Percentiles rank a stretch among this genome's conserved stretches.
These are phyloP conservation scores for Auricularia cornea DNA, from an alignment of 768 basidiomycete genomes.

Conservation along the genomic window DNA sequence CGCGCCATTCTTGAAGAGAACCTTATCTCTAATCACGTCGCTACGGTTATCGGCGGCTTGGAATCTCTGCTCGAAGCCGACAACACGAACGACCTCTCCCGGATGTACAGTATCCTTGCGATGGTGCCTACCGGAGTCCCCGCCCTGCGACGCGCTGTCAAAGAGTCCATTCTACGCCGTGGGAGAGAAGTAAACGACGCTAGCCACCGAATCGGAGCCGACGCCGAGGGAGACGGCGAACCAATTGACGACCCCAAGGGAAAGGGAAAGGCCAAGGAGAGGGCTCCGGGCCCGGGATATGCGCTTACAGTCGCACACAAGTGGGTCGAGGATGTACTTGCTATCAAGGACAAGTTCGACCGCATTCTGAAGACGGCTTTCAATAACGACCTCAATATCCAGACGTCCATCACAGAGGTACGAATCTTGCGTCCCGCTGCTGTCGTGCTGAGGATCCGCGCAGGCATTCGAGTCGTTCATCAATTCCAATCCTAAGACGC, in stretches of 20 bases:
- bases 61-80: constrained; percentile 80
- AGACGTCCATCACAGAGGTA: constrained; percentile 81
- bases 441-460: not conserved
- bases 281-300: constrained; percentile 28
- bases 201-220: constrained; percentile 25
- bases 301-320: constrained; percentile 58
- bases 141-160: constrained; percentile 55
- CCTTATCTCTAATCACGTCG: constrained; percentile 70
- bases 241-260: constrained; percentile 33
- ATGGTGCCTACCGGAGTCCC: constrained; percentile 60
- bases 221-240: constrained; percentile 28
- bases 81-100: constrained; percentile 64
- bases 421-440: constrained; percentile 11
- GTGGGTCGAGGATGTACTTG: constrained; percentile 90
- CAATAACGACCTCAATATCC: constrained; percentile 62
- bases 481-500: constrained; percentile 76
- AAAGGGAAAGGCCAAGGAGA: constrained; percentile 46
- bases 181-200: constrained; percentile 74
- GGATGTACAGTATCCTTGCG: constrained; percentile 69
- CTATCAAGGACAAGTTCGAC: constrained; percentile 90
- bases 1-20: constrained; percentile 66
- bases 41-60: constrained; percentile 69
- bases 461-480: constrained; percentile 92
- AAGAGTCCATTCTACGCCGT: constrained; percentile 59
- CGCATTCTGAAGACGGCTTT: constrained; percentile 63